A percentile compares a stretch with the other conserved stretches of the same genome.
phyloP scores from a whole-genome alignment of 306 rosid genomes.

The Quercus rubra region DNA sequence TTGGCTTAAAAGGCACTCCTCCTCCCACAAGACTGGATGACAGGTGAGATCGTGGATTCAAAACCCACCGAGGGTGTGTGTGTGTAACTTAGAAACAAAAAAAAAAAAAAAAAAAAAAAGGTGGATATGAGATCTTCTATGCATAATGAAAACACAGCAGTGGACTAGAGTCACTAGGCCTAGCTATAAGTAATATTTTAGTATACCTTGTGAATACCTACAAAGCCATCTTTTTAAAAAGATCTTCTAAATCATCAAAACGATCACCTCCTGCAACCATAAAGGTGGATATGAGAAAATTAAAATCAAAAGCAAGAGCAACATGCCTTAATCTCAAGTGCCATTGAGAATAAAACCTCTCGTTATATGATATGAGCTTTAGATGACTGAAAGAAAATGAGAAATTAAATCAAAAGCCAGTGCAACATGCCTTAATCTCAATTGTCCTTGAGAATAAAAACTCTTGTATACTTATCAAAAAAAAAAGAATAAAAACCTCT shows the following conservation, averaged over 20 bases:
- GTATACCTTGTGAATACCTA: constrained; percentile 82
- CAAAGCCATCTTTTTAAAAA: constrained; percentile 62
- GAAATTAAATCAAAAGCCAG: neutral
- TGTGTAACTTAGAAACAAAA: too few relatives aligned
- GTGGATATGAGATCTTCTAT: neutral
- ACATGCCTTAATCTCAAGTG: neutral
- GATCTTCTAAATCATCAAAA: constrained; percentile 56
- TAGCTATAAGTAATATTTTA: neutral
- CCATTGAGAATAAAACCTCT: neutral
- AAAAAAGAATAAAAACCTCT: too few relatives aligned
- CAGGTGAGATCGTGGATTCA: too few relatives aligned
- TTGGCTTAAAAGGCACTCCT: too few relatives aligned
- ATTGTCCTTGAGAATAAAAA: neutral
- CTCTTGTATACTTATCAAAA: too few relatives aligned
- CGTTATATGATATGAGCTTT: neutral
- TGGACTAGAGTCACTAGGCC: neutral
- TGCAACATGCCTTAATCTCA: neutral
- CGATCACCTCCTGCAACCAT: constrained; percentile 87
- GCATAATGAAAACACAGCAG: constrained; percentile 5
- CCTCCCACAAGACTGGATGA: too few relatives aligned
- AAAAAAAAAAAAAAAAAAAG: too few relatives aligned
- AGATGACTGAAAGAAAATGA: neutral
- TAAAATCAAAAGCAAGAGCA: neutral
- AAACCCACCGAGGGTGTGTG: too few relatives aligned
- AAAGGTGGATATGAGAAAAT: constrained; percentile 13